phyloP scores from a whole-genome alignment of 1,284 basidiomycete genomes.

The Fomitiporia mediterranea region DNA sequence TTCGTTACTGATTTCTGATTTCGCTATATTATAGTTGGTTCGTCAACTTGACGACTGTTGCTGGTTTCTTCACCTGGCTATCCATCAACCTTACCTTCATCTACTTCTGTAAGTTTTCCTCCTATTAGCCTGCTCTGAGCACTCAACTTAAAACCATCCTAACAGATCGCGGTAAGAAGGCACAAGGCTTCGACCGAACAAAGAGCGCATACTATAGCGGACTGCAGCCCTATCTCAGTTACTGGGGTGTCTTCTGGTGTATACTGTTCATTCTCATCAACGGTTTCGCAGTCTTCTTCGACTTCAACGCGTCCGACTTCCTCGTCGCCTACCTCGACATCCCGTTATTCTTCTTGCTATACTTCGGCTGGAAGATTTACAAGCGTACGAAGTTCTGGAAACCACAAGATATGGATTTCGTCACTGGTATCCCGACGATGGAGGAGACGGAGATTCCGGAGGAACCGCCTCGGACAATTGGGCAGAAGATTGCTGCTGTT shows the following conservation, averaged over 20 bases:
- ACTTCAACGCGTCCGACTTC: conserved; percentile 57
- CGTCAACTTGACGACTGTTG: conserved; percentile 52
- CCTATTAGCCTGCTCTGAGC: conserved; percentile 10
- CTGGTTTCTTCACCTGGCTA: conserved; percentile 65
- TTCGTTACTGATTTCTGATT: conserved; percentile 28
- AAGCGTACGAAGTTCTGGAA: conserved; percentile 50
- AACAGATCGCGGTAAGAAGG: conserved; percentile 47
- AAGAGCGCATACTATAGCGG: conserved; percentile 51
- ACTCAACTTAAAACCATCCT: not conserved
- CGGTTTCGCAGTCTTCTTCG: conserved; percentile 58
- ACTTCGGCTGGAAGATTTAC: conserved; percentile 51
- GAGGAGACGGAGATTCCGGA: conserved; percentile 53
- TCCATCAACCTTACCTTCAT: conserved; percentile 71
- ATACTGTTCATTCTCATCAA: conserved; percentile 41
- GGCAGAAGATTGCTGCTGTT: conserved; percentile 35
- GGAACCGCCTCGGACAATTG: conserved; percentile 36
- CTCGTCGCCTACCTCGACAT: conserved; percentile 55
- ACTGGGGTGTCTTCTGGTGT: conserved; percentile 38
- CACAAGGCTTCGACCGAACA: conserved; percentile 53
- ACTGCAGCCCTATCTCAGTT: conserved; percentile 37
- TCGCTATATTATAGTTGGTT: conserved; percentile 43
- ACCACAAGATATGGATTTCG: conserved; percentile 56
- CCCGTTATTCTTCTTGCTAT: conserved; percentile 47
- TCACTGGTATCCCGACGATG: conserved; percentile 53
- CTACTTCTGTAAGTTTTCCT: conserved; percentile 57